Conservation (phyloP, 192 early-diverging fungal species). For the Podila minutissima region DNA sequence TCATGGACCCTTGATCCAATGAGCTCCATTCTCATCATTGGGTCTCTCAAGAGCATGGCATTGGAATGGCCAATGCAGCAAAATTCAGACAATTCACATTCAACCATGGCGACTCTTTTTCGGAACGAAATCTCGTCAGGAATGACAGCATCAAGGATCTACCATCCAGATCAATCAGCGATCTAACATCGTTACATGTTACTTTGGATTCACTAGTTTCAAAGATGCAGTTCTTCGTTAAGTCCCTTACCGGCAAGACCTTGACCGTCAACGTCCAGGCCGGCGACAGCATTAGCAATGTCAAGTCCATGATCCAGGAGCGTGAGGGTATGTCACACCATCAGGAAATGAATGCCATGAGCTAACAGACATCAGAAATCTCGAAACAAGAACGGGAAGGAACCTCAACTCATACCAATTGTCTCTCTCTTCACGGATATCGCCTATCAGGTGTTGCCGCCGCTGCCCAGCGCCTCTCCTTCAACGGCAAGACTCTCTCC, state of each 20-base stretch:
- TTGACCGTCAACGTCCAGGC: conserved; percentile 64
- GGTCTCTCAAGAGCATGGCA: too few species aligned
- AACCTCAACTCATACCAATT: not conserved
- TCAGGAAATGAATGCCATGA: not conserved
- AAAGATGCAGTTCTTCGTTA: conserved; percentile 72
- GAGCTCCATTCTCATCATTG: too few species aligned
- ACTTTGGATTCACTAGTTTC: conserved; percentile 1
- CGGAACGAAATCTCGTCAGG: too few species aligned
- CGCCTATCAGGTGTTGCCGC: conserved; percentile 63
- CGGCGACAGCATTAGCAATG: conserved; percentile 57
- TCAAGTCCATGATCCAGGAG: conserved; percentile 66
- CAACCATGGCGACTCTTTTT: too few species aligned
- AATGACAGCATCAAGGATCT: not conserved
- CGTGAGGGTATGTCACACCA: conserved; percentile 59
- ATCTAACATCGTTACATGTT: not conserved
- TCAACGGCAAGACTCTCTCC: conserved; percentile 59
- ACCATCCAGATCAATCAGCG: not conserved
- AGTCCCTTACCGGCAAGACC: conserved; percentile 72
- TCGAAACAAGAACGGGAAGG: not conserved
- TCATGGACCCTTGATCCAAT: too few species aligned
- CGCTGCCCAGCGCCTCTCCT: conserved; percentile 68
- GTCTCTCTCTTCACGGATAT: not conserved
- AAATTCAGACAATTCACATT: too few species aligned
- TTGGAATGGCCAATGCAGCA: too few species aligned
- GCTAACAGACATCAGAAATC: not conserved